These are phyloP conservation scores for Trichopus zeylanicus DNA, from an alignment of 116 monocot genomes.

Conservation along the genomic window DNA sequence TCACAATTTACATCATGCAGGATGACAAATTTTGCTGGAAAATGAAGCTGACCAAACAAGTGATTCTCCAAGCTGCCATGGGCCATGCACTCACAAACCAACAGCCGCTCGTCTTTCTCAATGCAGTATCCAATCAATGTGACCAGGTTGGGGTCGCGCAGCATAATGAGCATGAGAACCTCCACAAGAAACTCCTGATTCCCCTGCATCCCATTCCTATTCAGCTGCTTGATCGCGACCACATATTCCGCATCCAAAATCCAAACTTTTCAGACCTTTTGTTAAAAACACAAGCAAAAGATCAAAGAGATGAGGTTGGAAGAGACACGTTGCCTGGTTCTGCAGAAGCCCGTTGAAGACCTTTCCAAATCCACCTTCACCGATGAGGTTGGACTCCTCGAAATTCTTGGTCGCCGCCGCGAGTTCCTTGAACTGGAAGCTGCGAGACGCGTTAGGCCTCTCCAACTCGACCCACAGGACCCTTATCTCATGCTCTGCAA, in stretches of 20 bases:
- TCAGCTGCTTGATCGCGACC: conserved; percentile 40
- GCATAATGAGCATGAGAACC: conserved; percentile 37
- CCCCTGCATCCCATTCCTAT: conserved; percentile 35
- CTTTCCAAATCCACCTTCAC: conserved; percentile 64
- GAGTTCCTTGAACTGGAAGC: conserved; percentile 38
- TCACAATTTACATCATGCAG: too few relatives aligned
- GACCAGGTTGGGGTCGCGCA: conserved; percentile 33
- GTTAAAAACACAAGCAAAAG: neutral
- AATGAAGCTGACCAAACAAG: conserved; percentile 25
- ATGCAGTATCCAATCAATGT: conserved; percentile 39
- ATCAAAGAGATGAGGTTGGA: conserved; percentile 2
- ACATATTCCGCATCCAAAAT: conserved; percentile 7
- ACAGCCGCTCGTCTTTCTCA: conserved; percentile 39
- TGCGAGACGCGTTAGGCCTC: conserved; percentile 9
- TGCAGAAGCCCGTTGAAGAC: conserved; percentile 46
- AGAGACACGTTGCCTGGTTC: conserved; percentile 32
- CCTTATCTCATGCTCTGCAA: neutral
- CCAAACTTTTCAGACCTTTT: neutral
- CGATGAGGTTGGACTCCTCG: conserved; percentile 32
- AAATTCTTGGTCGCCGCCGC: conserved; percentile 43
- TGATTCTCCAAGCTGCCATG: conserved; percentile 45
- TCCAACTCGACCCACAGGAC: neutral
- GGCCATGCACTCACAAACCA: conserved; percentile 50
- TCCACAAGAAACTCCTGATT: conserved; percentile 40
- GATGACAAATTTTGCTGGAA: too few relatives aligned